Conservation (phyloP, 345 rosid genomes). For the Firmiana major region DNA sequence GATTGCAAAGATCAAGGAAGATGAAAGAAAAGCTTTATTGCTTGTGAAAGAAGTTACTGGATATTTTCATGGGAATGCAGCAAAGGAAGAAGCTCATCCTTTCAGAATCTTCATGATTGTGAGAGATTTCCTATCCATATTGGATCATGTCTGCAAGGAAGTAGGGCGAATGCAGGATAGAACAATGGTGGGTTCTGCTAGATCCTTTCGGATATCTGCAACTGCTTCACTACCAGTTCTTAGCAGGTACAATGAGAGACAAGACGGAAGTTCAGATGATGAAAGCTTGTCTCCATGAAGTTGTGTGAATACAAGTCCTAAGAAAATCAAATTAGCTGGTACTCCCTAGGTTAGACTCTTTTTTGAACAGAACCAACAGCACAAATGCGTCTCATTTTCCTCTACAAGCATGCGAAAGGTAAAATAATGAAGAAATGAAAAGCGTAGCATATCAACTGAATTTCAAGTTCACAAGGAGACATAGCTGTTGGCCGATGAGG, state of each 20-base stretch:
- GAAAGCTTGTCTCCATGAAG: slow-evolving; percentile 76
- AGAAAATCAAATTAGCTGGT: slow-evolving; percentile 1
- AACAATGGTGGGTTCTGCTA: slow-evolving; percentile 69
- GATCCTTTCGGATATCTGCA: slow-evolving; percentile 80
- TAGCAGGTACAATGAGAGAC: slow-evolving; percentile 58
- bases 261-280: slow-evolving; percentile 69
- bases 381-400: neutral
- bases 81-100: slow-evolving; percentile 94
- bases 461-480: slow-evolving; percentile 1
- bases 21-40: slow-evolving; percentile 65
- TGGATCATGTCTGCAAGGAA: slow-evolving; percentile 95
- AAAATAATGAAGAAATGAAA: slow-evolving; percentile 5
- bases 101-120: slow-evolving; percentile 86
- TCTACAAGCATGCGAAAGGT: slow-evolving; percentile 9
- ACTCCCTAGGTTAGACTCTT: slow-evolving; percentile 9
- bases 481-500: slow-evolving; percentile 8
- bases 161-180: slow-evolving; percentile 83
- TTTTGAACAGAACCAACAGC: slow-evolving; percentile 16
- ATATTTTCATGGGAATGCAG: slow-evolving; percentile 84
- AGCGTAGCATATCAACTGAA: neutral
- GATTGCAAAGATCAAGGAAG: slow-evolving; percentile 57
- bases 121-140: slow-evolving; percentile 68
- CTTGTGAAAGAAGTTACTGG: slow-evolving; percentile 90
- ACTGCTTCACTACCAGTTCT: slow-evolving; percentile 81
- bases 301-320: slow-evolving; percentile 11